Percentiles rank a stretch among this genome's conserved stretches.
Evolutionary conservation across 2,329 filamentous ascomycete genomes (phyloP).

Genomic region (Aspergillus ibericus): DNA sequence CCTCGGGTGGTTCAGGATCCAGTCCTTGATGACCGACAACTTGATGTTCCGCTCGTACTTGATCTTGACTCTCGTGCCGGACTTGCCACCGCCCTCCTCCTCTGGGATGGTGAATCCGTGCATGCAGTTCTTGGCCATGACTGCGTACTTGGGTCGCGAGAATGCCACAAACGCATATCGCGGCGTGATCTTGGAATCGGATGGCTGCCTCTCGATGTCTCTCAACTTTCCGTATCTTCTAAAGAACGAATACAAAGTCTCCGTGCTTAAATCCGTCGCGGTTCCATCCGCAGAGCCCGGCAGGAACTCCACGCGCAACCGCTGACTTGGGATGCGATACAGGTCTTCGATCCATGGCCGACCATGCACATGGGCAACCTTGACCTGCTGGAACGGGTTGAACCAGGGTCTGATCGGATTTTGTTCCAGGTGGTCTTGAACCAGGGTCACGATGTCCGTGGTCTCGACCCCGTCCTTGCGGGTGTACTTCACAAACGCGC

Average conservation of each 20-base stretch:
- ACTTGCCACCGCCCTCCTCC: conserved; percentile 69
- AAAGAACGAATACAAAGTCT: conserved; percentile 83
- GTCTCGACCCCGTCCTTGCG: conserved; percentile 51
- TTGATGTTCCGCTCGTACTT: conserved; percentile 81
- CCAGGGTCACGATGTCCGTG: conserved; percentile 59
- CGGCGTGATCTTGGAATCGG: conserved; percentile 81
- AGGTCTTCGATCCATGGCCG: conserved; percentile 94
- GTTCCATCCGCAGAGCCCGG: conserved; percentile 68
- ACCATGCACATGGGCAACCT: conserved; percentile 72
- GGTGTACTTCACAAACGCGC: conserved; percentile 85
- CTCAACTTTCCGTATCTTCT: conserved; percentile 85
- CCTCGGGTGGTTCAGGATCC: conserved; percentile 80
- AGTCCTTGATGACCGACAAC: conserved; percentile 78
- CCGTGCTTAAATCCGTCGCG: conserved; percentile 78
- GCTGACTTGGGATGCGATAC: conserved; percentile 72
- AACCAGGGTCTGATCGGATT: conserved; percentile 84
- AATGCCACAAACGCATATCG: conserved; percentile 81
- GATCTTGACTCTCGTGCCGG: conserved; percentile 74
- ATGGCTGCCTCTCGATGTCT: conserved; percentile 78
- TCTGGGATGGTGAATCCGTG: conserved; percentile 77
- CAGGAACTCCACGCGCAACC: conserved; percentile 82
- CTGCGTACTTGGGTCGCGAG: conserved; percentile 67
- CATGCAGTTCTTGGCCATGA: conserved; percentile 89
- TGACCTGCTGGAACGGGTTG: conserved; percentile 73
- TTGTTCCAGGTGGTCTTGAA: conserved; percentile 65